Conservation (phyloP, 2,329 filamentous ascomycete species). For the Nigrospora osmanthi region DNA sequence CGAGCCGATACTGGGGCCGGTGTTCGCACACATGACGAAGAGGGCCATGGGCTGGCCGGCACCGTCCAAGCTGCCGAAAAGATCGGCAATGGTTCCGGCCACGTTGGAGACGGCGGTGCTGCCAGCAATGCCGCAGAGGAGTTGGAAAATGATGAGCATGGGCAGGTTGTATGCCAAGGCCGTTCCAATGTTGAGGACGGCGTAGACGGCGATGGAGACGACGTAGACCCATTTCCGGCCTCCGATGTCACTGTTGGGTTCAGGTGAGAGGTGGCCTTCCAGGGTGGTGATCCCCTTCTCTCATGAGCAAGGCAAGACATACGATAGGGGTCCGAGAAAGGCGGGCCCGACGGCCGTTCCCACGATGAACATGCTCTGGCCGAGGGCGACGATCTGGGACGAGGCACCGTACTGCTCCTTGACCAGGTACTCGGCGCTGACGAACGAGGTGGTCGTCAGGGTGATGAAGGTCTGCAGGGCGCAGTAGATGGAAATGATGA, state of each 20-base stretch:
- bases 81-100: constrained; percentile 24
- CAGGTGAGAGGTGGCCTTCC: no score
- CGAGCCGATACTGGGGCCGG: constrained; percentile 29
- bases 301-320: constrained; percentile 11
- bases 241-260: constrained; percentile 24
- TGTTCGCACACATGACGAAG: constrained; percentile 30
- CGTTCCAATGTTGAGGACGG: constrained; percentile 25
- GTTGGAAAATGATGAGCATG: constrained; percentile 30
- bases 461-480: constrained; percentile 27
- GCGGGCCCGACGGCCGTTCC: constrained; percentile 31
- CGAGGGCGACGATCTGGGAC: constrained; percentile 28
- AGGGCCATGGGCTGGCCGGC: constrained; percentile 34
- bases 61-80: constrained; percentile 26
- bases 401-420: constrained; percentile 26
- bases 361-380: constrained; percentile 33
- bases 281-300: no score
- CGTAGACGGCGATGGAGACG: constrained; percentile 22
- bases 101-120: constrained; percentile 27
- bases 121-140: constrained; percentile 24
- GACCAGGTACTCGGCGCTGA: constrained; percentile 27
- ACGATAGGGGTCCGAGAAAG: constrained; percentile 31
- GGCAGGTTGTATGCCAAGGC: constrained; percentile 25
- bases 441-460: constrained; percentile 28
- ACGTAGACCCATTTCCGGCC: constrained; percentile 36
- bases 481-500: constrained; percentile 17